Conservation (phyloP, 148 eudicot genomes). For the Arbutus unedo region DNA sequence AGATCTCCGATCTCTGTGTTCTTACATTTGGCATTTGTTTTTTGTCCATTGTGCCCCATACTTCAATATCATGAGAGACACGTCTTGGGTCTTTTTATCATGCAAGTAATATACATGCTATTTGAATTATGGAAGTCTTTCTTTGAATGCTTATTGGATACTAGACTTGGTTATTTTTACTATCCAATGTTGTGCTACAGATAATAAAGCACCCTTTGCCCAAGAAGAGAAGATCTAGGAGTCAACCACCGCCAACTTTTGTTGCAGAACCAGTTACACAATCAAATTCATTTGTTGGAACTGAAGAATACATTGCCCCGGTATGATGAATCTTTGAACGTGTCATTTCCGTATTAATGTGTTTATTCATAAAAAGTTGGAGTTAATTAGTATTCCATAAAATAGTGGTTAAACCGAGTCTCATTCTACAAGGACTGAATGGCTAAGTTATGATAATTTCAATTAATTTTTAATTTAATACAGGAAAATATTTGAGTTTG, state of each 20-base stretch:
- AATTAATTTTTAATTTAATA: too few species aligned
- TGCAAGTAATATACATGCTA: background rate
- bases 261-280: slow-evolving; percentile 86
- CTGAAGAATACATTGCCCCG: slow-evolving; percentile 99
- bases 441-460: too few species aligned
- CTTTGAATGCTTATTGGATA: background rate
- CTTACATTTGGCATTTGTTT: too few species aligned
- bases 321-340: slow-evolving; percentile 36
- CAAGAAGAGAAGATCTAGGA: slow-evolving; percentile 66
- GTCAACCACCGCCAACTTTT: slow-evolving; percentile 70
- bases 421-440: too few species aligned
- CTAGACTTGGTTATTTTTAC: background rate
- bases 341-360: too few species aligned
- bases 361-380: too few species aligned
- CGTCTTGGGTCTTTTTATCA: background rate
- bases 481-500: too few species aligned
- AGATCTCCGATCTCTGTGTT: too few species aligned
- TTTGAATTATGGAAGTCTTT: background rate
- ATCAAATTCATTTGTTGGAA: slow-evolving; percentile 97
- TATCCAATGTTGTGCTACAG: slow-evolving; percentile 34
- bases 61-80: too few species aligned
- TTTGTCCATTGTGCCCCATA: too few species aligned
- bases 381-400: too few species aligned
- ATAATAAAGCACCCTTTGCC: slow-evolving; percentile 62
- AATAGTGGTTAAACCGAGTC: too few species aligned